Percentiles rank a stretch among this genome's conserved stretches.
These are phyloP conservation scores for Hortaea werneckii DNA, from an alignment of 2,329 filamentous ascomycete species.

Conservation along the genomic window DNA sequence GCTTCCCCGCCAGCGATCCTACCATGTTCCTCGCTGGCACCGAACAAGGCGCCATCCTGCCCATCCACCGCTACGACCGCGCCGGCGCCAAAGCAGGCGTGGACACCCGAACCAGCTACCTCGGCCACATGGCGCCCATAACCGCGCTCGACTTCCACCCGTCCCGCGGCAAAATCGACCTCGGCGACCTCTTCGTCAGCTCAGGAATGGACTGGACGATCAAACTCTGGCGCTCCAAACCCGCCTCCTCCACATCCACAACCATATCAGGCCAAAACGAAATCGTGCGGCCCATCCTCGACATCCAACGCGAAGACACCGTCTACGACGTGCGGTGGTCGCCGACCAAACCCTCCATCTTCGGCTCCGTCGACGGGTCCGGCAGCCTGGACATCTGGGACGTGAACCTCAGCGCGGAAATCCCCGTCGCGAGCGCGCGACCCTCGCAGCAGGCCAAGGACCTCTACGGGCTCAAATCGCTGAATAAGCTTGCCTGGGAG, in stretches of 20 bases:
- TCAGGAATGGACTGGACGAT: conserved; percentile 93
- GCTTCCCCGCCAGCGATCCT: conserved; percentile 87
- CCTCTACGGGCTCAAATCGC: conserved; percentile 49
- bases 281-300: conserved; percentile 55
- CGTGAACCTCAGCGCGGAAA: conserved; percentile 81
- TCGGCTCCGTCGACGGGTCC: conserved; percentile 86
- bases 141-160: conserved; percentile 97
- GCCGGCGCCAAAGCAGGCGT: conserved; percentile 95
- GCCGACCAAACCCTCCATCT: conserved; percentile 85
- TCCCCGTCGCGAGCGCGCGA: conserved; percentile 67
- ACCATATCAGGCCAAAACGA: conserved; percentile 34
- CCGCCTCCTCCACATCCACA: conserved; percentile 58
- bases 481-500: conserved; percentile 96
- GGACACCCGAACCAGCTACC: conserved; percentile 78
- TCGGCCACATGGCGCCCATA: conserved; percentile 83
- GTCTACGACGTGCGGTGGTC: conserved; percentile 97
- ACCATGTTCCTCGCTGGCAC: conserved; percentile 97
- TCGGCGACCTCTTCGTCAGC: conserved; percentile 88
- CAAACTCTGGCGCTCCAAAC: conserved; percentile 89
- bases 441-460: conserved; percentile 28
- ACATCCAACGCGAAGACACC: conserved; percentile 88
- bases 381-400: conserved; percentile 94
- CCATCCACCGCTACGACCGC: conserved; percentile 93
- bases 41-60: conserved; percentile 92
- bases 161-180: conserved; percentile 79